phyloP scores from a whole-genome alignment of 768 basidiomycete genomes.

The Phanerodontia chrysosporium region DNA sequence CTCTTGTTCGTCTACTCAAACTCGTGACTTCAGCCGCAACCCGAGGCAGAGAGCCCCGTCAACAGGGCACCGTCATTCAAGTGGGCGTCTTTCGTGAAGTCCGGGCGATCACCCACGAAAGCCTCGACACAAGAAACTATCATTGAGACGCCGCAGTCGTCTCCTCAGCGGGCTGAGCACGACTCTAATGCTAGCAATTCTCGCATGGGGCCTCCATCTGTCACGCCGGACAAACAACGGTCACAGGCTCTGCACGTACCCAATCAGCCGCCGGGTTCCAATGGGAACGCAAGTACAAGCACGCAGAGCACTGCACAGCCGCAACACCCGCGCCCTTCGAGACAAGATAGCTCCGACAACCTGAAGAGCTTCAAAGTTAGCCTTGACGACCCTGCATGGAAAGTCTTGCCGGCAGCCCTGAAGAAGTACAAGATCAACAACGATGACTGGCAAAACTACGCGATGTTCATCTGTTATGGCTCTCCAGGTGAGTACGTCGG shows the following conservation, averaged over 20 bases:
- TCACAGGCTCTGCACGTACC: conserved; percentile 7
- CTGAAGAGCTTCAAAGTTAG: conserved; percentile 97
- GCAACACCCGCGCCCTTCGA: conserved; percentile 37
- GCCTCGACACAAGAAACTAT: conserved; percentile 37
- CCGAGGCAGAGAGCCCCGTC: conserved; percentile 42
- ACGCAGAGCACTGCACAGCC: conserved; percentile 25
- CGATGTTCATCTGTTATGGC: conserved; percentile 99
- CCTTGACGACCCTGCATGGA: conserved; percentile 97
- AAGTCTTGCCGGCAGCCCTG: conserved; percentile 93
- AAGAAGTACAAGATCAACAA: conserved; percentile 99
- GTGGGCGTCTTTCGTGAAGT: conserved; percentile 80
- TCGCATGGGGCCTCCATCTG: conserved; percentile 9
- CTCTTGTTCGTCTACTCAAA: too few relatives aligned
- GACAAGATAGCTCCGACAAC: conserved; percentile 68
- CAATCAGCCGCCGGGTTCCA: conserved; percentile 2
- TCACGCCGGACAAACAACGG: conserved; percentile 9
- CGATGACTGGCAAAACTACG: conserved; percentile 98
- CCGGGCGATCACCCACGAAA: conserved; percentile 79
- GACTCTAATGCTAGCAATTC: conserved; percentile 36
- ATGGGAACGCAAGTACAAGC: conserved; percentile 21
- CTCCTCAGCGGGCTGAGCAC: conserved; percentile 75
- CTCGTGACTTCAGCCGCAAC: conserved; percentile 18
- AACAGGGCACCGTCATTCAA: conserved; percentile 80
- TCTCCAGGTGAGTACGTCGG: conserved; percentile 56
- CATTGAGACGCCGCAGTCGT: conserved; percentile 72